These are phyloP conservation scores for Cladophialophora bantiana DNA, from an alignment of 2,329 filamentous ascomycete species.

Conservation along the genomic window DNA sequence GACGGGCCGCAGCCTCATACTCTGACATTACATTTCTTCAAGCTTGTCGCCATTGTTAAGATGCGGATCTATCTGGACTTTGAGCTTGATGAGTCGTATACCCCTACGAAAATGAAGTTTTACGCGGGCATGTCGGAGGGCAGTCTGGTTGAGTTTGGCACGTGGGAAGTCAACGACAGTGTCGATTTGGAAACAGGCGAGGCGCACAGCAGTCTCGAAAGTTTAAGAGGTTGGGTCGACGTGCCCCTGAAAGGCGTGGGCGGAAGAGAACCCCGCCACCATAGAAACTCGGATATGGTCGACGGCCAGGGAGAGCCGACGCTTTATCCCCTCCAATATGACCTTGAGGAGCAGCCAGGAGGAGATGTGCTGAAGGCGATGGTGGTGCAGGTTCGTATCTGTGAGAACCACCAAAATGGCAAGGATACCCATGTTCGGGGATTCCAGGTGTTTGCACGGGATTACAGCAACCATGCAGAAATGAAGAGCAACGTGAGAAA, in stretches of 20 bases:
- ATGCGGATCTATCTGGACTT: slow-evolving; percentile 76
- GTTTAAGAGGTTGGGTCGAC: slow-evolving; percentile 81
- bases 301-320: slow-evolving; percentile 30
- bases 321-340: slow-evolving; percentile 22
- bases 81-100: slow-evolving; percentile 92
- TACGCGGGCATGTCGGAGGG: slow-evolving; percentile 90
- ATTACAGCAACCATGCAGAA: slow-evolving; percentile 44
- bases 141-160: slow-evolving; percentile 85
- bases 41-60: slow-evolving; percentile 60
- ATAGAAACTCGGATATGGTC: slow-evolving; percentile 33
- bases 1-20: slow-evolving; percentile 71
- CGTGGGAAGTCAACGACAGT: slow-evolving; percentile 78
- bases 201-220: slow-evolving; percentile 38
- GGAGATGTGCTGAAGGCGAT: slow-evolving; percentile 83
- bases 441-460: slow-evolving; percentile 78
- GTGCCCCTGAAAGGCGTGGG: slow-evolving; percentile 73
- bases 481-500: slow-evolving; percentile 39
- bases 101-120: slow-evolving; percentile 89
- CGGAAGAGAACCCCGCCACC: slow-evolving; percentile 47
- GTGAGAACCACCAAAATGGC: slow-evolving; percentile 98
- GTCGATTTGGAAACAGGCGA: slow-evolving; percentile 40
- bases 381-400: slow-evolving; percentile 85
- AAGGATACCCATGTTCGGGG: slow-evolving; percentile 98
- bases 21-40: slow-evolving; percentile 68
- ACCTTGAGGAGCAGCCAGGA: slow-evolving; percentile 47